Evolutionary conservation across 2,329 filamentous ascomycete species (phyloP).

Genomic region (Teratosphaeria nubilosa): DNA sequence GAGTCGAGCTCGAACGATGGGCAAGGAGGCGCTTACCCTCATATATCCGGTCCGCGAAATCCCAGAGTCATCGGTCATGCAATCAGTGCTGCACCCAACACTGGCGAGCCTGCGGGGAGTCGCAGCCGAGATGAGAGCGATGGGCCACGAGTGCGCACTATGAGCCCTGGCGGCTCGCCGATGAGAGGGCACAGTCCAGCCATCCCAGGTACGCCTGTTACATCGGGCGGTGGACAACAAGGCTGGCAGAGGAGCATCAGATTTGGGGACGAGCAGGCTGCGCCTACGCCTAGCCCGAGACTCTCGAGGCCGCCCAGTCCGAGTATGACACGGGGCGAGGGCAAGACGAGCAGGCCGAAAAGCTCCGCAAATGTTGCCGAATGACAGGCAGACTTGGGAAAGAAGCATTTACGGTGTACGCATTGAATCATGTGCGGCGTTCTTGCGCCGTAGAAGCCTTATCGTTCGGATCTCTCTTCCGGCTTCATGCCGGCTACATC

Average conservation of each 20-base stretch:
- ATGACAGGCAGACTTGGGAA: not conserved
- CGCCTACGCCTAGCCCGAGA: not conserved
- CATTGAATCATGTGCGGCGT: not conserved
- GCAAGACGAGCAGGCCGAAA: not conserved
- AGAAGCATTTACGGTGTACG: not conserved
- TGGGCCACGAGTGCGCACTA: conserved; percentile 3
- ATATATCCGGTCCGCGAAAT: conserved; percentile 10
- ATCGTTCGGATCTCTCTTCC: not conserved
- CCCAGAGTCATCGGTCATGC: conserved; percentile 11
- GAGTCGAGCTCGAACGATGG: not conserved
- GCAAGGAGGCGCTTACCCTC: conserved; percentile 7
- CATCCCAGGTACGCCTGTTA: not conserved
- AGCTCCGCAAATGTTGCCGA: not conserved
- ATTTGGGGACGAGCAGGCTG: conserved; percentile 17
- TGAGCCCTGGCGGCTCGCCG: conserved; percentile 4
- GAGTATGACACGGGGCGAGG: not conserved
- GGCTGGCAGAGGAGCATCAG: conserved; percentile 22
- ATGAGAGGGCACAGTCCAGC: not conserved
- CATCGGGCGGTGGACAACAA: not conserved
- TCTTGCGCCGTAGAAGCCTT: not conserved
- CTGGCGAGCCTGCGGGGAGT: not conserved
- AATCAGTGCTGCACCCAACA: conserved; percentile 5
- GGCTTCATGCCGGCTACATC: not conserved
- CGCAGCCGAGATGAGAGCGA: conserved; percentile 1
- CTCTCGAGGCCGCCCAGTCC: not conserved